Evolutionary conservation across 441 rosid genomes (phyloP).

Genomic region (Euphorbia schlechtendalii): DNA sequence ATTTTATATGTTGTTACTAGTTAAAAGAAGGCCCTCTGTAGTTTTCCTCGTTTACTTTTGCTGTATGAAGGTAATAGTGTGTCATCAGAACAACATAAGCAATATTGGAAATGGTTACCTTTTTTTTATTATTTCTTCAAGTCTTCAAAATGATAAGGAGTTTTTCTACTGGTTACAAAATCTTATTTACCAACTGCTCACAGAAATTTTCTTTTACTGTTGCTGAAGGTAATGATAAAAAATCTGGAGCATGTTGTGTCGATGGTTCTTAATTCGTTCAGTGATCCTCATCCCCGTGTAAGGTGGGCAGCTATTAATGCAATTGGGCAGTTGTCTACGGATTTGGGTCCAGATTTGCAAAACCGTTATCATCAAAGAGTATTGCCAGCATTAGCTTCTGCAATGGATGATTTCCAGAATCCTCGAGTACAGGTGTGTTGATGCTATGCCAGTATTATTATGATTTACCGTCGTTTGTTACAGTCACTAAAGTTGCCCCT

Average conservation of each 20-base stretch:
- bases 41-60: not conserved
- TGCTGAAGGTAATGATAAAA: conserved; percentile 65
- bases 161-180: not conserved
- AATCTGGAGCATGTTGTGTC: conserved; percentile 68
- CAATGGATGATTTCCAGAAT: conserved; percentile 93
- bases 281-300: conserved; percentile 78
- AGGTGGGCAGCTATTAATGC: conserved; percentile 98
- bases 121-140: not conserved
- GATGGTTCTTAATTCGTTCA: conserved; percentile 78
- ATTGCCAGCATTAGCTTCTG: conserved; percentile 70
- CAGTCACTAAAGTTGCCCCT: not conserved
- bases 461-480: not conserved
- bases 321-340: conserved; percentile 84
- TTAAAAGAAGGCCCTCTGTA: not conserved
- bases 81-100: not conserved
- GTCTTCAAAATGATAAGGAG: not conserved
- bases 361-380: conserved; percentile 73
- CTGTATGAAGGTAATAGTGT: not conserved
- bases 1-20: not conserved
- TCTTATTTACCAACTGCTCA: not conserved
- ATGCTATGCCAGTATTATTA: conserved; percentile 6
- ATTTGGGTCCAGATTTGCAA: conserved; percentile 96
- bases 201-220: conserved; percentile 8
- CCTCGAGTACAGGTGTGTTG: conserved; percentile 80
- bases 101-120: not conserved